A percentile compares a stretch with the other conserved stretches of the same genome.
phyloP scores from a whole-genome alignment of 192 early-diverging fungal genomes.

The Linderina pennispora region DNA sequence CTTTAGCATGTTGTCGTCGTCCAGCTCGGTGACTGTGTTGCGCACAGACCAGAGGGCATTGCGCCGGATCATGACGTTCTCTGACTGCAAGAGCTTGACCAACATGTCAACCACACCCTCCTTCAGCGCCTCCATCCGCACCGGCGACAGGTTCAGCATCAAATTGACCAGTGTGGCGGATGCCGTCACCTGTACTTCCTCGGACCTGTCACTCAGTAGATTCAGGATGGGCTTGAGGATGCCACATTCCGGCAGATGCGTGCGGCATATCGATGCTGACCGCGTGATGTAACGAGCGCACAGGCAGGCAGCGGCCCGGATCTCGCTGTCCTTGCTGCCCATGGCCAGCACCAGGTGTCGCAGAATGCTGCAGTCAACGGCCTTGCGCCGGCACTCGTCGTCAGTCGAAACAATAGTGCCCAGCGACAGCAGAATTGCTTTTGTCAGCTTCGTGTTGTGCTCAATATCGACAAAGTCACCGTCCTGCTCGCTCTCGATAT shows the following conservation, averaged over 20 bases:
- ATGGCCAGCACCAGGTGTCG: conserved; percentile 30
- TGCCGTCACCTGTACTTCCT: conserved; percentile 31
- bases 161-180: conserved; percentile 40
- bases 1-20: conserved; percentile 30
- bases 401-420: conserved; percentile 40
- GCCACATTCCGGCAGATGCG: conserved; percentile 39
- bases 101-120: conserved; percentile 24
- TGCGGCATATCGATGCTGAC: conserved; percentile 45
- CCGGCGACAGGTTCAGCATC: conserved; percentile 34
- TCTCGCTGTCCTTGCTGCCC: conserved; percentile 18
- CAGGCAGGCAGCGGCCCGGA: conserved; percentile 38
- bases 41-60: conserved; percentile 42
- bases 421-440: conserved; percentile 25
- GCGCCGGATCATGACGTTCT: conserved; percentile 12
- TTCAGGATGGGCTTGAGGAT: conserved; percentile 25
- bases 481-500: conserved; percentile 16
- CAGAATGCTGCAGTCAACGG: conserved; percentile 22
- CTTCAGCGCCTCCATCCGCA: conserved; percentile 32
- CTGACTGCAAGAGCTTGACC: conserved; percentile 12
- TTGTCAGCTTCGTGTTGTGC: conserved; percentile 8
- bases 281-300: conserved; percentile 42
- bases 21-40: conserved; percentile 22
- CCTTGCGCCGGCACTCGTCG: conserved; percentile 34
- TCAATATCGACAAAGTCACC: conserved; percentile 36
- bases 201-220: conserved; percentile 9